A percentile compares a stretch with the other conserved stretches of the same genome.
Evolutionary conservation across 805 yeast genomes (phyloP).

Genomic region (Starmerella vaccinii): DNA sequence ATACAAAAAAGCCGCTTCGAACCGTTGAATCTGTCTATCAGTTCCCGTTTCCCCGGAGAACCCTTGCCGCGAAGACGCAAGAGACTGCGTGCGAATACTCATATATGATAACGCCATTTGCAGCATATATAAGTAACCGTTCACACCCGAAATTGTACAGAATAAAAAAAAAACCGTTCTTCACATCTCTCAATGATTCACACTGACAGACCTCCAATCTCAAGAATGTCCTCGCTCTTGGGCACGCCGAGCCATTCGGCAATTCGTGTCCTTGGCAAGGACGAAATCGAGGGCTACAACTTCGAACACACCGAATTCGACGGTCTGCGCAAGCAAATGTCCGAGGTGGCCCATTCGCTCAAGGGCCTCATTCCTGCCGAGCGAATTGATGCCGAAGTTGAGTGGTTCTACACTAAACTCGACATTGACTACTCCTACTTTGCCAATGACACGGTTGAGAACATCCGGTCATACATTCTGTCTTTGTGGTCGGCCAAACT

Average conservation of each 20-base stretch:
- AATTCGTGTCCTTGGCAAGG: constrained; percentile 20
- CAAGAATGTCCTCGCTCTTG: constrained; percentile 21
- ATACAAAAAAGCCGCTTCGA: background rate
- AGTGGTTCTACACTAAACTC: constrained; percentile 76
- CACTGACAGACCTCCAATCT: constrained; percentile 10
- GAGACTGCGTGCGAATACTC: background rate
- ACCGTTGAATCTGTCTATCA: background rate
- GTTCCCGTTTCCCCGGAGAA: background rate
- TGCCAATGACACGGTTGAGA: constrained; percentile 70
- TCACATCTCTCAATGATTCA: constrained; percentile 11
- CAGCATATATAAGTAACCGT: background rate
- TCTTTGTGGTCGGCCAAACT: constrained; percentile 87
- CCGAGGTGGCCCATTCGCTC: constrained; percentile 64
- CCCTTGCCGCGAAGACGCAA: background rate
- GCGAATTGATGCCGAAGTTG: constrained; percentile 73
- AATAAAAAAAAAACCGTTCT: no score
- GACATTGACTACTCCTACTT: constrained; percentile 91
- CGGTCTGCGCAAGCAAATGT: constrained; percentile 73
- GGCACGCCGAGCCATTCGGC: constrained; percentile 27
- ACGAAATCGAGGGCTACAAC: constrained; percentile 47
- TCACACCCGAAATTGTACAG: no score
- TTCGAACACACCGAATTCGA: constrained; percentile 50
- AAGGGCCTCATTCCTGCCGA: constrained; percentile 89
- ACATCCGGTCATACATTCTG: constrained; percentile 73
- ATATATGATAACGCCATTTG: constrained; percentile 2